These are phyloP conservation scores for Hypoxylon sp. DNA, from an alignment of 2,329 filamentous ascomycete genomes.

Conservation along the genomic window DNA sequence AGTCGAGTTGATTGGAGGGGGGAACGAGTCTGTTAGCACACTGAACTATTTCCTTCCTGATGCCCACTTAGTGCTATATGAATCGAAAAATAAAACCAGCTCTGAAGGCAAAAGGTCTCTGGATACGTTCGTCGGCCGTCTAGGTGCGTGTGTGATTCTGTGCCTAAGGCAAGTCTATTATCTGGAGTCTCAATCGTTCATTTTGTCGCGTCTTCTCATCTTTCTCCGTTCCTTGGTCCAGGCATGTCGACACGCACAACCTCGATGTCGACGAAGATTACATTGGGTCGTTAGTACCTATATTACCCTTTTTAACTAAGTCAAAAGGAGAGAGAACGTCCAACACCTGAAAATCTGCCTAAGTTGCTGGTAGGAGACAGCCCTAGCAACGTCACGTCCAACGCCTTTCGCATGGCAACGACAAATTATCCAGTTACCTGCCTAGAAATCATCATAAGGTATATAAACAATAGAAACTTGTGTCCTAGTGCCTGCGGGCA, in stretches of 20 bases:
- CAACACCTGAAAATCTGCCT: background rate
- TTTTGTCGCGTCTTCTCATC: background rate
- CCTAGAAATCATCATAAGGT: background rate
- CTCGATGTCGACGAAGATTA: background rate
- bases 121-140: background rate
- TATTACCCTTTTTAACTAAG: background rate
- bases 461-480: background rate
- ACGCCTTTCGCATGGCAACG: background rate
- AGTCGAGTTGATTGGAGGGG: background rate
- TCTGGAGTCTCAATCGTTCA: background rate
- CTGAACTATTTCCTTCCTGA: background rate
- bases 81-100: background rate
- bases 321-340: background rate
- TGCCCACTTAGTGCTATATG: background rate
- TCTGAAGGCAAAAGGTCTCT: background rate
- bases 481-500: background rate
- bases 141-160: background rate
- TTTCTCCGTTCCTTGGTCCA: background rate
- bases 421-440: background rate
- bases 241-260: background rate
- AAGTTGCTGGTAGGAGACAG: background rate
- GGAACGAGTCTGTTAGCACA: background rate
- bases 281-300: background rate
- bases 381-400: background rate
- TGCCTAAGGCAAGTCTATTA: background rate